A percentile compares a stretch with the other conserved stretches of the same genome.
These are phyloP conservation scores for Tetrahymena malaccensis DNA, from an alignment of 73 alveolate genomes.

Conservation along the genomic window DNA sequence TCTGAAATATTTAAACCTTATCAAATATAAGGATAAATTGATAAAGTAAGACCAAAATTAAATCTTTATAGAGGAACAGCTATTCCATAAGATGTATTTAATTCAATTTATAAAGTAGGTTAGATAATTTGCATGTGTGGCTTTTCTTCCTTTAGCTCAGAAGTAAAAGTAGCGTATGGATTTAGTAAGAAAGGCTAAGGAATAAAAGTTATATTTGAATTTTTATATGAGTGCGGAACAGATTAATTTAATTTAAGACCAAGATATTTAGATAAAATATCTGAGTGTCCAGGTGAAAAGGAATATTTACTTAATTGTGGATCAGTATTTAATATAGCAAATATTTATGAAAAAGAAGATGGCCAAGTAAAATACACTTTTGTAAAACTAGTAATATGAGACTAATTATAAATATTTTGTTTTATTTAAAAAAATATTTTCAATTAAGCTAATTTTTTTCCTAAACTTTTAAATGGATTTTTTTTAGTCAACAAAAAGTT, in stretches of 20 bases:
- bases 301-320: not conserved
- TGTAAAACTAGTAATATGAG: too few relatives aligned
- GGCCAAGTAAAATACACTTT: too few relatives aligned
- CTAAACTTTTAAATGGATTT: too few relatives aligned
- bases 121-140: not conserved
- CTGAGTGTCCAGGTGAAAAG: not conserved
- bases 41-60: not conserved
- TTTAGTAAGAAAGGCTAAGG: not conserved
- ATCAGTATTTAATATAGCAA: not conserved
- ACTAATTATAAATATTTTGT: too few relatives aligned
- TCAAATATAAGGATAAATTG: not conserved
- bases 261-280: not conserved
- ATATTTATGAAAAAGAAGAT: not conserved
- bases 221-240: not conserved
- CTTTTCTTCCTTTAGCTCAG: not conserved
- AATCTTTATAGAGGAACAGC: not conserved
- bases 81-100: not conserved
- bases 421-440: too few relatives aligned
- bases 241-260: not conserved
- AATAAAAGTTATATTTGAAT: not conserved
- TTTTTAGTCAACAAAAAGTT: too few relatives aligned
- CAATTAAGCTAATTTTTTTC: too few relatives aligned
- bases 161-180: not conserved
- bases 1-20: not conserved
- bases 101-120: not conserved